phyloP scores from a whole-genome alignment of 208 protist species.

The Trypanosoma cruzi region DNA sequence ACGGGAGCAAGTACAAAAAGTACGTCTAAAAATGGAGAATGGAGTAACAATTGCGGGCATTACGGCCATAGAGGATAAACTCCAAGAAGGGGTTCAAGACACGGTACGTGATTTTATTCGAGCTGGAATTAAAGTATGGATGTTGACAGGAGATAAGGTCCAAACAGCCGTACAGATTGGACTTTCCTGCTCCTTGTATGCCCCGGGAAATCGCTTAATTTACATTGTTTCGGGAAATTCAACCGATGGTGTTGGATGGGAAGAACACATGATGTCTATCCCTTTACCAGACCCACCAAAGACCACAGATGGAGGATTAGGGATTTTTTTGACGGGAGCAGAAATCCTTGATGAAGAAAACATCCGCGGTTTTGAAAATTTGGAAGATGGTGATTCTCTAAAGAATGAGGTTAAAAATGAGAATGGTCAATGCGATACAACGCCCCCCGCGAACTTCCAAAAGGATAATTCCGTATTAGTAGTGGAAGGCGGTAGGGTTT shows the following conservation, averaged over 20 bases:
- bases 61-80: slow-evolving; percentile 97
- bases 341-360: neutral
- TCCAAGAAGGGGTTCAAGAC: slow-evolving; percentile 95
- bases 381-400: neutral
- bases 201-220: slow-evolving; percentile 46
- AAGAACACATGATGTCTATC: slow-evolving; percentile 21
- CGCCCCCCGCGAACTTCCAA: neutral
- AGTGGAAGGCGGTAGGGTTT: slow-evolving; percentile 63
- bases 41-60: slow-evolving; percentile 90
- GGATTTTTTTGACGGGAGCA: neutral
- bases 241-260: slow-evolving; percentile 12
- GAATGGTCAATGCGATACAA: neutral
- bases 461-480: slow-evolving; percentile 34
- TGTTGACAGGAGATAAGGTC: slow-evolving; percentile 99
- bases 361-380: neutral
- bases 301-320: too few species aligned
- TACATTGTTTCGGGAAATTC: slow-evolving; percentile 35
- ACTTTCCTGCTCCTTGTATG: slow-evolving; percentile 68
- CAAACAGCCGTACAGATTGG: slow-evolving; percentile 98
- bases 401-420: neutral
- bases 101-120: slow-evolving; percentile 77
- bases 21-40: slow-evolving; percentile 81
- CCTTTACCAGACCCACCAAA: neutral
- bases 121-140: slow-evolving; percentile 94
- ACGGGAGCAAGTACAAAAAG: slow-evolving; percentile 42